Evolutionary conservation across 2,329 filamentous ascomycete species (phyloP), one percentile per base, ranked within the genome.

Genomic region (Lasiodiplodia hormozganensis): DNA sequence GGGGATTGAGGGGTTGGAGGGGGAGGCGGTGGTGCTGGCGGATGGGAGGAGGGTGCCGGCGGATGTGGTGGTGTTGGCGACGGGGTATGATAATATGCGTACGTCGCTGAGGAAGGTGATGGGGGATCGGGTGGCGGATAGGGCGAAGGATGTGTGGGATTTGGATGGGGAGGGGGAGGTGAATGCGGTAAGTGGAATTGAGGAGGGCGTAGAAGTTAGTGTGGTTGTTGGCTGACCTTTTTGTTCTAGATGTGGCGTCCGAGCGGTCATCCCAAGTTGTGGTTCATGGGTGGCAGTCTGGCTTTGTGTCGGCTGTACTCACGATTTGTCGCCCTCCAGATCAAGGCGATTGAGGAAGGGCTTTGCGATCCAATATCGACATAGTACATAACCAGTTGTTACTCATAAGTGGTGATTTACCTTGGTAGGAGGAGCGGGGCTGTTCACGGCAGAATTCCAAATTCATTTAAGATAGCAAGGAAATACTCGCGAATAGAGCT

Each of bases 1-100:
- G 4, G 86, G 87, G 14, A 85, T 90, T 12, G 74, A 78, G 2
- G 78, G 82, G 28, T 83, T 91, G 2, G 80, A 85, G 0, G 79
- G 83, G 0, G 73, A 79, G 0, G 74, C 84, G 82, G 51, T 79
- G 2, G 67, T 75, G 2, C 71, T 79, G 16, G 0, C 70, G 86
- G 88, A 90, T 69, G 88, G 88, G 0, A 77, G 79, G 0, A 82
- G 84, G 71, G 74, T 91, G 0, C 83, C 86, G 16, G 88, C 88
- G 0, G 89, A 91, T 70, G 84, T 90, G 70, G 85, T 92, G 14
- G 83, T 92, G 2, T 69, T 83, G 8, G 82, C 82, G 0, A 84
- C 82, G 0, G 82, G 87, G 0, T 92, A 90, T 72, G 85, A 89
- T 70, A 91, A 90, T 73, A 93, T 92, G 89, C 82, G 84, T 11